phyloP scores from a whole-genome alignment of 371 early-diverging fungal genomes.

The Apophysomyces variabilis region DNA sequence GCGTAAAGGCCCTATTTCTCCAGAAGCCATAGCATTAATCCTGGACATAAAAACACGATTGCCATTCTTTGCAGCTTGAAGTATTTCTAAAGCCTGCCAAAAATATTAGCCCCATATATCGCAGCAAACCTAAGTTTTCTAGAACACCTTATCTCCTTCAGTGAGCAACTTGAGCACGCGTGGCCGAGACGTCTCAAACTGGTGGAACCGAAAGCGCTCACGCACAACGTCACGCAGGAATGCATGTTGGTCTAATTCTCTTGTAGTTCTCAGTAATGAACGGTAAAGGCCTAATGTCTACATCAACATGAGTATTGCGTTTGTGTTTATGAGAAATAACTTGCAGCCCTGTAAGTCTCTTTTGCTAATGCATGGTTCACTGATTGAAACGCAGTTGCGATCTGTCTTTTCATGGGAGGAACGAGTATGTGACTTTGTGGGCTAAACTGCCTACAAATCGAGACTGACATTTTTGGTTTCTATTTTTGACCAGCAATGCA shows the following conservation, averaged over 20 bases:
- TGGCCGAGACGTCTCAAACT: slow-evolving; percentile 26
- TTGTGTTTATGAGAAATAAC: neutral
- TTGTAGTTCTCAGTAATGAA: neutral
- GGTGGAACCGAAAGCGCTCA: slow-evolving; percentile 35
- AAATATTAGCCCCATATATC: neutral
- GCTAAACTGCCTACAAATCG: neutral
- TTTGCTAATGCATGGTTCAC: neutral
- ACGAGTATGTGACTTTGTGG: neutral
- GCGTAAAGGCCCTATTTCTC: slow-evolving; percentile 22
- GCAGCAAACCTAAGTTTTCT: neutral
- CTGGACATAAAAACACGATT: slow-evolving; percentile 18
- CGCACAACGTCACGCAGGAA: slow-evolving; percentile 22
- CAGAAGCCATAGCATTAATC: slow-evolving; percentile 21
- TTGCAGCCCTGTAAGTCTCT: neutral
- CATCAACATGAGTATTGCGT: neutral
- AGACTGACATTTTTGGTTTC: no score
- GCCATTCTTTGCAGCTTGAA: slow-evolving; percentile 14
- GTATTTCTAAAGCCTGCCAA: slow-evolving; percentile 19
- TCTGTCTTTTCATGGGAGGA: neutral
- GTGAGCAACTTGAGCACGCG: slow-evolving; percentile 16
- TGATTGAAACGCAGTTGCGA: slow-evolving; percentile 7
- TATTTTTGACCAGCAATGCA: no score
- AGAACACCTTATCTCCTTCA: slow-evolving; percentile 25
- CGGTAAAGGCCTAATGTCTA: slow-evolving; percentile 5
- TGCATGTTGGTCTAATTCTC: neutral